Conservation (phyloP, 2,329 filamentous ascomycete species). For the Colletotrichum liaoningense region DNA sequence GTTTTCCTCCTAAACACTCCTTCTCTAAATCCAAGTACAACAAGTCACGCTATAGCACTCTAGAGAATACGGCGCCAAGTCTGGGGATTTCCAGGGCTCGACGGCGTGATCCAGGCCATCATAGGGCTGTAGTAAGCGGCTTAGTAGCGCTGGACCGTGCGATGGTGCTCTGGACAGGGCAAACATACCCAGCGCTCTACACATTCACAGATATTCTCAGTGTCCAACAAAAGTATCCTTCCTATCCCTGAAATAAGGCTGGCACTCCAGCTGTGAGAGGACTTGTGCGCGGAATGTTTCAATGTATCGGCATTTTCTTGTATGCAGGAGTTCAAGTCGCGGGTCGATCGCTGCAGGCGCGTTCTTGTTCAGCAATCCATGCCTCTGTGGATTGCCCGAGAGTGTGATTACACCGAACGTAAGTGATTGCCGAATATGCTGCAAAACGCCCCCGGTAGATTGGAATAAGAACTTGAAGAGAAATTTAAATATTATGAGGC, state of each 20-base stretch:
- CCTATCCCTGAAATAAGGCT: neutral
- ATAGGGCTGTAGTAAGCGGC: neutral
- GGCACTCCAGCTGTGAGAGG: no score
- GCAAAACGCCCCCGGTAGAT: no score
- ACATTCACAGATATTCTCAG: neutral
- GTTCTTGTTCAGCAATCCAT: neutral
- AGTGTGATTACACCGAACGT: neutral
- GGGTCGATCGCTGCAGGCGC: neutral
- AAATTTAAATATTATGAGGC: no score
- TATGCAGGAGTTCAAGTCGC: neutral
- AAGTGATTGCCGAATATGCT: neutral
- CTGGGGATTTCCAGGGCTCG: neutral
- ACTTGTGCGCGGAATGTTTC: neutral
- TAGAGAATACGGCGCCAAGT: no score
- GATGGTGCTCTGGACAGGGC: neutral
- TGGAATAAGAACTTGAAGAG: no score
- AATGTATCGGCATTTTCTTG: neutral
- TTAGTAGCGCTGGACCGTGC: neutral
- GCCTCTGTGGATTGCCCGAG: neutral
- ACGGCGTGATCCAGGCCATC: slow-evolving; percentile 23
- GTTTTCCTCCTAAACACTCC: no score
- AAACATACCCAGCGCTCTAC: neutral
- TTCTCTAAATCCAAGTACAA: no score
- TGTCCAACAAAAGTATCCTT: no score
- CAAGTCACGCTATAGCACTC: neutral